These are phyloP conservation scores for Rheum nobile DNA, from an alignment of 148 eudicot genomes.

Conservation along the genomic window DNA sequence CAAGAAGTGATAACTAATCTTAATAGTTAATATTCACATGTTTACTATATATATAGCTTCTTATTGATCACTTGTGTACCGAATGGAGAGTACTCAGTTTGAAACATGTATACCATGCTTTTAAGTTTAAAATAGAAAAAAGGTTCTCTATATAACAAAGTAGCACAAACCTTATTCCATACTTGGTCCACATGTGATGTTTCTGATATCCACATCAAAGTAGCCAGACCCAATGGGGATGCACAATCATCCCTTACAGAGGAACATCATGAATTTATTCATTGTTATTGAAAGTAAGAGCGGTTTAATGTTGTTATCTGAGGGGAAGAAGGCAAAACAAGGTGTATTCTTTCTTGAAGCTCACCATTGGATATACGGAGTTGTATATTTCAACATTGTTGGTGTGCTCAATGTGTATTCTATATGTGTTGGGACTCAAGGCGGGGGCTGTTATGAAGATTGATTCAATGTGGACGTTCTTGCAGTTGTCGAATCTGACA, in stretches of 20 bases:
- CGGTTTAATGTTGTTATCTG: too few species aligned
- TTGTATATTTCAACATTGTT: slow-evolving; percentile 60
- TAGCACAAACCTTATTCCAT: slow-evolving; percentile 70
- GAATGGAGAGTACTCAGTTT: too few species aligned
- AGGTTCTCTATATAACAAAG: neutral
- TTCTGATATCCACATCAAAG: slow-evolving; percentile 70
- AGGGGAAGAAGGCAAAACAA: too few species aligned
- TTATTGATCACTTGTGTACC: too few species aligned
- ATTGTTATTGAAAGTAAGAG: neutral
- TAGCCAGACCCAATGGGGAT: slow-evolving; percentile 82
- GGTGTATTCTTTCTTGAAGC: neutral
- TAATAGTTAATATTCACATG: too few species aligned
- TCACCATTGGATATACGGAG: slow-evolving; percentile 69
- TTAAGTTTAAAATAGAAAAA: neutral
- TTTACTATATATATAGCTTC: too few species aligned
- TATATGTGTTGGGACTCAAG: slow-evolving; percentile 82
- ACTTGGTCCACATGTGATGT: slow-evolving; percentile 72
- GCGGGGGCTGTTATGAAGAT: slow-evolving; percentile 66
- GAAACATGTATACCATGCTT: too few species aligned
- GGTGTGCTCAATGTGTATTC: slow-evolving; percentile 81
- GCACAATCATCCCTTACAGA: slow-evolving; percentile 78
- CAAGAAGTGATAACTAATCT: too few species aligned
- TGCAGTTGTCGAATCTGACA: slow-evolving; percentile 65
- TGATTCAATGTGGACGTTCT: slow-evolving; percentile 55
- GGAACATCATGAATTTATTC: neutral